Conservation (phyloP, 805 yeast genomes). For the Zygosaccharomyces gambellarensis region DNA sequence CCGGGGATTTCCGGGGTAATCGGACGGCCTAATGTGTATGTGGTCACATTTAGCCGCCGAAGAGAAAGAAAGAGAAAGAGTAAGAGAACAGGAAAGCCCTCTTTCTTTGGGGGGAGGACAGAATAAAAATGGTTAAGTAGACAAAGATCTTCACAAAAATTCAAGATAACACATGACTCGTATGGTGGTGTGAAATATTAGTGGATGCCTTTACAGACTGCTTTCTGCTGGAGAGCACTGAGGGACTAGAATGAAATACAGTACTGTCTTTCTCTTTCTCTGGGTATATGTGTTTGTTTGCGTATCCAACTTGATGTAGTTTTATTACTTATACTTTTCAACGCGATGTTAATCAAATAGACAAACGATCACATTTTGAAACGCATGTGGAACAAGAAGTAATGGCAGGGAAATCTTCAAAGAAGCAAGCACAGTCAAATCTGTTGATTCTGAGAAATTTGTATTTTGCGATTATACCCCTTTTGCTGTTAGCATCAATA, state of each 20-base stretch:
- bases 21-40: not conserved
- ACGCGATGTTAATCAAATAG: not conserved
- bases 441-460: constrained; percentile 19
- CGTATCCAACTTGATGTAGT: not conserved
- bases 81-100: not conserved
- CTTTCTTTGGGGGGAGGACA: no score
- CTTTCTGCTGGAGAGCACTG: no score
- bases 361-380: constrained; percentile 21
- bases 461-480: constrained; percentile 25
- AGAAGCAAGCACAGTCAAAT: constrained; percentile 44
- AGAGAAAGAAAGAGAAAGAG: not conserved
- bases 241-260: no score
- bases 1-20: not conserved
- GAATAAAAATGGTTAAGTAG: not conserved
- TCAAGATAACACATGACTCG: not conserved
- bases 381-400: constrained; percentile 56
- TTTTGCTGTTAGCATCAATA: constrained; percentile 30
- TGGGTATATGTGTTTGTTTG: no score
- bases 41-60: not conserved
- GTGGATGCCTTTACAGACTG: no score
- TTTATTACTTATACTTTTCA: not conserved
- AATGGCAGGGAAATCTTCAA: constrained; percentile 57
- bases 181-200: no score
- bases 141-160: not conserved
- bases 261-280: no score